phyloP scores from a whole-genome alignment of 2,329 filamentous ascomycete genomes.

The Aspergillus candidus region DNA sequence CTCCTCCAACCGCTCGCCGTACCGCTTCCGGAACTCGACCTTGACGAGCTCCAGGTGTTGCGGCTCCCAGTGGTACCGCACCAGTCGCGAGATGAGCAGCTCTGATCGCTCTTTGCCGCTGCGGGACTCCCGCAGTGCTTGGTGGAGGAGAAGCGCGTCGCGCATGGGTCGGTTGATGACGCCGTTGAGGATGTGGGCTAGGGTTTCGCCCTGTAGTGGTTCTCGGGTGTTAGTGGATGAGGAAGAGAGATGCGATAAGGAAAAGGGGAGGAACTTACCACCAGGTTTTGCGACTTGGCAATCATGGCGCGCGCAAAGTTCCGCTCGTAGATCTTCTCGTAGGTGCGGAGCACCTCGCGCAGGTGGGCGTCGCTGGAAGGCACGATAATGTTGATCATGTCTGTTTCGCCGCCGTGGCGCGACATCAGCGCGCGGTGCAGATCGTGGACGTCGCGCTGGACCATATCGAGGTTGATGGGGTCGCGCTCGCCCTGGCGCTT shows the following conservation, averaged over 20 bases:
- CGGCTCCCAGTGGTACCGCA: conserved; percentile 88
- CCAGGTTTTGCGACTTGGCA: conserved; percentile 81
- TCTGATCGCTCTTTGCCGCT: conserved; percentile 72
- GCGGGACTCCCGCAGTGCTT: conserved; percentile 71
- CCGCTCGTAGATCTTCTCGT: conserved; percentile 64
- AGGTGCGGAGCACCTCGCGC: conserved; percentile 68
- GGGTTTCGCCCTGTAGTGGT: conserved; percentile 69
- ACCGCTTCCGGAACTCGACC: conserved; percentile 70
- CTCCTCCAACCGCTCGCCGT: conserved; percentile 66
- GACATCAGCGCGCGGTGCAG: conserved; percentile 66
- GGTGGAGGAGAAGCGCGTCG: conserved; percentile 83
- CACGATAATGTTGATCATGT: conserved; percentile 81
- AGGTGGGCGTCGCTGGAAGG: conserved; percentile 75
- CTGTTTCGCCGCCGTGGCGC: conserved; percentile 71
- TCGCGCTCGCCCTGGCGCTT: conserved; percentile 76
- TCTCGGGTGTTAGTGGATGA: conserved; percentile 7
- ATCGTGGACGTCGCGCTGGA: conserved; percentile 66
- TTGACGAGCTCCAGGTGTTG: conserved; percentile 75
- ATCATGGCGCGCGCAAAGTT: conserved; percentile 89
- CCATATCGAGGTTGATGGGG: conserved; percentile 53
- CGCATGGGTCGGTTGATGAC: conserved; percentile 93
- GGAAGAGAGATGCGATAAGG: neutral
- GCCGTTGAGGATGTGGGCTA: conserved; percentile 92
- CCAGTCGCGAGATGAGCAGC: conserved; percentile 77
- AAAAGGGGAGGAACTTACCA: conserved; percentile 56